phyloP scores from a whole-genome alignment of 2,329 filamentous ascomycete genomes.

The Lachnellula hyalina region DNA sequence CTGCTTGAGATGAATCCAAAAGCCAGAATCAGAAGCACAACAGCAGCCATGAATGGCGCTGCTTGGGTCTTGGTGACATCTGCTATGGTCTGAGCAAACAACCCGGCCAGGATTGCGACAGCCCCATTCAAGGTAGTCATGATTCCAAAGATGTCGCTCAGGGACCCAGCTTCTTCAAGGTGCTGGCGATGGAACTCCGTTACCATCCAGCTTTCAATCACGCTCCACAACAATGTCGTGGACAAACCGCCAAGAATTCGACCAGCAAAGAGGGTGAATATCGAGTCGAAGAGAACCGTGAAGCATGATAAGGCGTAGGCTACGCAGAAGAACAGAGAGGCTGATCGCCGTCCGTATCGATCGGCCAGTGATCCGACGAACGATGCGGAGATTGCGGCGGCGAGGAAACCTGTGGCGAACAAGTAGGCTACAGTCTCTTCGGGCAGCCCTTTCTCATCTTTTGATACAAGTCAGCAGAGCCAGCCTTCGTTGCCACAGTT shows the following conservation, averaged over 20 bases:
- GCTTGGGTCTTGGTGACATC: constrained; percentile 40
- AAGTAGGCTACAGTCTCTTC: constrained; percentile 21
- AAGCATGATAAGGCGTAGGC: constrained; percentile 47
- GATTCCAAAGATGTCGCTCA: constrained; percentile 46
- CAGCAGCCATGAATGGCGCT: constrained; percentile 45
- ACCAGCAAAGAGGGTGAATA: constrained; percentile 44
- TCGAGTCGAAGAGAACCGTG: constrained; percentile 40
- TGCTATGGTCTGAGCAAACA: constrained; percentile 46
- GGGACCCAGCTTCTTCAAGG: constrained; percentile 36
- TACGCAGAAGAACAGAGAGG: constrained; percentile 48
- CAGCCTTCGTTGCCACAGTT: not conserved
- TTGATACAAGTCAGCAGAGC: not conserved
- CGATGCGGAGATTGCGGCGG: constrained; percentile 20
- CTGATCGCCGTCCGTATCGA: constrained; percentile 35
- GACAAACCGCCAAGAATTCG: constrained; percentile 49
- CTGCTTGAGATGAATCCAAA: constrained; percentile 39
- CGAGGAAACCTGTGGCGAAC: constrained; percentile 22
- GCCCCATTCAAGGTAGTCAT: constrained; percentile 47
- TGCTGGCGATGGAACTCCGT: constrained; percentile 46
- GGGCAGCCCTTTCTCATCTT: constrained; percentile 19
- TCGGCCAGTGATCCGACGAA: constrained; percentile 21
- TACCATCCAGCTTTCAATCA: constrained; percentile 58
- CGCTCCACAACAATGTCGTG: constrained; percentile 52
- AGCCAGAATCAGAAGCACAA: constrained; percentile 36
- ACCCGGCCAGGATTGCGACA: constrained; percentile 47